Conservation (phyloP, 2,329 filamentous ascomycete species). For the Colletotrichum kahawae region DNA sequence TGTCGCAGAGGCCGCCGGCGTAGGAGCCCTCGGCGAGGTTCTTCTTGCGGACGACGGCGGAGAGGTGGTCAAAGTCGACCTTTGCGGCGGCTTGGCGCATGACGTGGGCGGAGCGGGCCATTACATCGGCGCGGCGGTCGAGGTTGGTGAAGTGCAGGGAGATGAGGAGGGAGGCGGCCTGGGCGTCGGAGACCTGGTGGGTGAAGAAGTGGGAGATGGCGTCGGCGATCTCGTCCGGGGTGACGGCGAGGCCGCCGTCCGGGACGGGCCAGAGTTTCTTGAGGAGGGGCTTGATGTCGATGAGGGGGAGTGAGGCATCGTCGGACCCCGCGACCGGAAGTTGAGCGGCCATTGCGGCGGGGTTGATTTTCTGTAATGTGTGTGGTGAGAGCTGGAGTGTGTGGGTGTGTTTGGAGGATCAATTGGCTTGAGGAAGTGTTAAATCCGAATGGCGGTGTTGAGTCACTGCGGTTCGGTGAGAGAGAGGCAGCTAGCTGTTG, state of each 20-base stretch:
- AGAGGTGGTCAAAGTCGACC: constrained; percentile 70
- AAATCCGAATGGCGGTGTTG: neutral
- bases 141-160: constrained; percentile 89
- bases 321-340: constrained; percentile 29
- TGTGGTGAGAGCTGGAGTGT: neutral
- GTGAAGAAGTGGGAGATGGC: constrained; percentile 93
- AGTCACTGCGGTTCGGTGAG: neutral
- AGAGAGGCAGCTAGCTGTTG: neutral
- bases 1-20: constrained; percentile 86
- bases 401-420: neutral
- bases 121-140: constrained; percentile 83
- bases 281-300: constrained; percentile 74
- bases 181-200: constrained; percentile 84
- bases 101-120: constrained; percentile 80
- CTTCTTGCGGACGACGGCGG: constrained; percentile 62
- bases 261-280: constrained; percentile 71
- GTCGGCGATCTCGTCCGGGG: constrained; percentile 83
- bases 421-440: neutral
- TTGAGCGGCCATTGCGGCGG: constrained; percentile 35
- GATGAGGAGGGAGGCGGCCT: constrained; percentile 86
- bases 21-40: constrained; percentile 76
- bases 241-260: constrained; percentile 55
- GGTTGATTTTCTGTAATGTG: neutral
- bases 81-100: constrained; percentile 83
- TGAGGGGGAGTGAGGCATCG: constrained; percentile 30